phyloP scores from a whole-genome alignment of 768 basidiomycete species.

The Lentinula sp. region DNA sequence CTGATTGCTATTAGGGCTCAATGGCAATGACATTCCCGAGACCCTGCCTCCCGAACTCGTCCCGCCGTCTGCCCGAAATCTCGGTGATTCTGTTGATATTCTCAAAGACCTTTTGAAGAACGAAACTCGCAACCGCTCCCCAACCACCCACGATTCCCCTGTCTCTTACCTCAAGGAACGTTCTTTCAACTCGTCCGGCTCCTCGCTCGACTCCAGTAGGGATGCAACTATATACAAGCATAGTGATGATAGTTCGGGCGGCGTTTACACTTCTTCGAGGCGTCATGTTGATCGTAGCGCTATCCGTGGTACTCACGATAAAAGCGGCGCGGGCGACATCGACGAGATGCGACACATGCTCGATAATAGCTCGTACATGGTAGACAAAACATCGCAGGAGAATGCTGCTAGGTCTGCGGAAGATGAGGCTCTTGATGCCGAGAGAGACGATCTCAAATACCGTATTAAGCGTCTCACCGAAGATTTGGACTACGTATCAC shows the following conservation, averaged over 20 bases:
- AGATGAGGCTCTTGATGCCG: constrained; percentile 87
- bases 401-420: constrained; percentile 61
- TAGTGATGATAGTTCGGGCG: constrained; percentile 51
- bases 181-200: constrained; percentile 53
- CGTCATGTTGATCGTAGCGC: constrained; percentile 84
- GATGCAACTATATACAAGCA: constrained; percentile 95
- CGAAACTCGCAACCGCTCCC: constrained; percentile 72
- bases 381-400: constrained; percentile 69
- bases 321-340: constrained; percentile 59
- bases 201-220: constrained; percentile 50
- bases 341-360: constrained; percentile 84
- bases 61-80: constrained; percentile 86
- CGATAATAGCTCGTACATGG: constrained; percentile 69
- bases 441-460: constrained; percentile 81
- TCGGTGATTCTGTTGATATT: constrained; percentile 85
- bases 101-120: constrained; percentile 83
- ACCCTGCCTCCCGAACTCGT: constrained; percentile 83
- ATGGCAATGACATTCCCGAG: constrained; percentile 88
- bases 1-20: constrained; percentile 54
- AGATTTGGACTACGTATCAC: constrained; percentile 82
- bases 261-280: constrained; percentile 73
- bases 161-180: constrained; percentile 62
- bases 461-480: constrained; percentile 84
- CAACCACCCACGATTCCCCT: constrained; percentile 43
- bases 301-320: constrained; percentile 70